A percentile compares a stretch with the other conserved stretches of the same genome.
Evolutionary conservation across 768 basidiomycete species (phyloP).

Genomic region (Suillus clintonianus): DNA sequence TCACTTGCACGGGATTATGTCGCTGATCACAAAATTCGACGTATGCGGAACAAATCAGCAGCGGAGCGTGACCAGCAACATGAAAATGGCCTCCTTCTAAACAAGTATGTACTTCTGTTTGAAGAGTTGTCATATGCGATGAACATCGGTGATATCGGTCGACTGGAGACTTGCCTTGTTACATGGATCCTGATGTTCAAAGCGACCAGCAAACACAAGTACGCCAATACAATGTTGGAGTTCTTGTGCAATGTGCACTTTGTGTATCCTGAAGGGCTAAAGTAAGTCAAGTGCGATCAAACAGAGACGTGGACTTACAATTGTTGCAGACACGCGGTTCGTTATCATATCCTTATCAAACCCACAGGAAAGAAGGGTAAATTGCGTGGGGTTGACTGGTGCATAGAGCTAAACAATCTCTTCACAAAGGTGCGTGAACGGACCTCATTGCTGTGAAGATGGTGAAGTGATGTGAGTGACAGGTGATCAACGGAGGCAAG

Average conservation of each 20-base stretch:
- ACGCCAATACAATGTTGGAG: conserved; percentile 26
- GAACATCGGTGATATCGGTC: conserved; percentile 34
- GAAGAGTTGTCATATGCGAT: conserved; percentile 37
- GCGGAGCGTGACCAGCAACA: conserved; percentile 24
- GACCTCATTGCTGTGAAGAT: not conserved
- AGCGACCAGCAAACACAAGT: conserved; percentile 34
- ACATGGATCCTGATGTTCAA: conserved; percentile 28
- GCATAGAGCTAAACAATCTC: conserved; percentile 43
- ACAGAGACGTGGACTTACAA: too few species aligned
- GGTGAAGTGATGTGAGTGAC: conserved; percentile 10
- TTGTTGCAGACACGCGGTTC: conserved; percentile 15
- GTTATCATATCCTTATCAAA: conserved; percentile 33
- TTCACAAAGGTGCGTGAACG: conserved; percentile 42
- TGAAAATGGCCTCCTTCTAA: conserved; percentile 32
- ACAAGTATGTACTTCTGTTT: conserved; percentile 39
- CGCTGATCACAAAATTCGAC: too few species aligned
- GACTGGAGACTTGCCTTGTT: conserved; percentile 23
- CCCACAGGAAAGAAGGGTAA: conserved; percentile 32
- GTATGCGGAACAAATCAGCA: conserved; percentile 6
- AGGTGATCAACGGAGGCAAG: conserved; percentile 37
- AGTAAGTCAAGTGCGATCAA: conserved; percentile 2
- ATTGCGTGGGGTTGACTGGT: conserved; percentile 41
- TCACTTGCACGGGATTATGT: conserved; percentile 18
- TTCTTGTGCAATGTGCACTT: conserved; percentile 29
- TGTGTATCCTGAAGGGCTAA: conserved; percentile 21